Percentiles rank a stretch among this genome's conserved stretches.
Conservation (phyloP, 371 early-diverging fungal species). For the Syncephalastrum racemosum region DNA sequence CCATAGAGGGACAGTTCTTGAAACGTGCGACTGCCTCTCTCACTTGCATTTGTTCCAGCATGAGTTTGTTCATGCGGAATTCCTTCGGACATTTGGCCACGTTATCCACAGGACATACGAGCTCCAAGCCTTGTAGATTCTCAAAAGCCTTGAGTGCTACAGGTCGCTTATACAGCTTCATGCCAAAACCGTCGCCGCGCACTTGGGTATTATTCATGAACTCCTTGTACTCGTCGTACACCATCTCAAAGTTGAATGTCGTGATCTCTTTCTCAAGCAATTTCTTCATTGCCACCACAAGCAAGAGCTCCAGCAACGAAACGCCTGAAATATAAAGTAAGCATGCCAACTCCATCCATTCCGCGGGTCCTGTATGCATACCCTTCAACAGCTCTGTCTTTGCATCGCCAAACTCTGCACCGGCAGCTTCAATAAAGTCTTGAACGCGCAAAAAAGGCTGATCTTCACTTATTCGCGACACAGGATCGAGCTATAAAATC, state of each 20-base stretch:
- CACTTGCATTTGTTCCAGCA: constrained; percentile 74
- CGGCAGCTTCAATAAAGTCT: constrained; percentile 47
- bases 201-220: constrained; percentile 65
- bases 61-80: constrained; percentile 77
- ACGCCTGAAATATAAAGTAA: constrained; percentile 42
- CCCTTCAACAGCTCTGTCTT: constrained; percentile 69
- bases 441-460: constrained; percentile 45
- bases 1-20: constrained; percentile 50
- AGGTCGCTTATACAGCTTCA: constrained; percentile 73
- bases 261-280: constrained; percentile 60
- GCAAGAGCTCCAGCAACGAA: constrained; percentile 76
- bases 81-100: constrained; percentile 76
- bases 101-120: constrained; percentile 64
- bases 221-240: constrained; percentile 87
- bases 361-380: constrained; percentile 8
- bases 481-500: constrained; percentile 55
- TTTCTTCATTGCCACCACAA: constrained; percentile 81
- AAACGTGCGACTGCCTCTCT: constrained; percentile 59
- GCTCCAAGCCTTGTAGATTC: constrained; percentile 66
- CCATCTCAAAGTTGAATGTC: constrained; percentile 93
- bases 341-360: not conserved
- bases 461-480: constrained; percentile 37
- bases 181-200: constrained; percentile 59
- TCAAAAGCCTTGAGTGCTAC: constrained; percentile 87
- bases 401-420: constrained; percentile 52